A percentile compares a stretch with the other conserved stretches of the same genome.
Conservation (phyloP, 106 monocot species). For the Dendrobium catenatum region DNA sequence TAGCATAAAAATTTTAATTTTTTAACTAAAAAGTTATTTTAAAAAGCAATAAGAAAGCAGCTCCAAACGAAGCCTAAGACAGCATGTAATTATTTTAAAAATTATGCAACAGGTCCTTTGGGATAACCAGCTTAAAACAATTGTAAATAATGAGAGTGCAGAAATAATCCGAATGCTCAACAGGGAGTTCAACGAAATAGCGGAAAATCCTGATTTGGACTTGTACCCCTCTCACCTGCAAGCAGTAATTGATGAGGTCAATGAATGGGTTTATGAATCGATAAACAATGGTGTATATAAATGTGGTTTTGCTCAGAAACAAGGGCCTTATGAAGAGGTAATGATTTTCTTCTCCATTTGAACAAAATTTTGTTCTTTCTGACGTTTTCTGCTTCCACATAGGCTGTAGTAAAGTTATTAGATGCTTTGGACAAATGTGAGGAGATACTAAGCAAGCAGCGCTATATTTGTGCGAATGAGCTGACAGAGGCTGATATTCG, state of each 20-base stretch:
- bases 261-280: constrained; percentile 78
- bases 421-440: constrained; percentile 72
- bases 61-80: not conserved
- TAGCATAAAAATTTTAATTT: no score
- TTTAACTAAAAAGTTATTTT: no score
- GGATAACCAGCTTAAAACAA: constrained; percentile 91
- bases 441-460: constrained; percentile 72
- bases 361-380: not conserved
- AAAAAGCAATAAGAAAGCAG: no score
- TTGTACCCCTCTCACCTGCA: constrained; percentile 67
- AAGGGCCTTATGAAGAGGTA: constrained; percentile 94
- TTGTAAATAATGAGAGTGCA: constrained; percentile 89
- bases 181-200: constrained; percentile 75
- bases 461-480: constrained; percentile 64
- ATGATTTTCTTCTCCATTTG: not conserved
- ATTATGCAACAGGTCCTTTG: constrained; percentile 63
- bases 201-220: constrained; percentile 68
- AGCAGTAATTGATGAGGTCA: constrained; percentile 61
- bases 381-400: not conserved
- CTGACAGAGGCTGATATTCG: constrained; percentile 85
- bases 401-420: constrained; percentile 76
- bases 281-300: constrained; percentile 98
- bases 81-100: not conserved
- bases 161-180: constrained; percentile 96
- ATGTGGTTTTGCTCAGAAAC: constrained; percentile 94